Conservation (phyloP, 805 yeast species). For the Saccharomycodes ludwigii region DNA sequence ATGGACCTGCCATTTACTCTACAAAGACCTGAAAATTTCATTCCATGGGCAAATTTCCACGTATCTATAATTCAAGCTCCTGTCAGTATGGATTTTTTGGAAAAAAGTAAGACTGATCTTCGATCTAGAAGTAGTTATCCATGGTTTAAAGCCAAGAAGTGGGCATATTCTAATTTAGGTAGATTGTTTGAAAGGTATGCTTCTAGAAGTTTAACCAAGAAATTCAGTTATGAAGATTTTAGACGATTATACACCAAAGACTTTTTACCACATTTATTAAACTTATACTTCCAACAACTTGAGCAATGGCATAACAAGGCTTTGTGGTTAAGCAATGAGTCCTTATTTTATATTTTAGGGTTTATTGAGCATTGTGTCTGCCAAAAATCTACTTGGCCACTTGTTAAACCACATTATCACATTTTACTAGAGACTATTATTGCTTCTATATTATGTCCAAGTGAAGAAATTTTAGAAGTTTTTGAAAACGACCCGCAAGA, state of each 20-base stretch:
- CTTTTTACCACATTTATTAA: conserved; percentile 63
- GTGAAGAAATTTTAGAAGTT: conserved; percentile 51
- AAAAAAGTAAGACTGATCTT: conserved; percentile 30
- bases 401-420: conserved; percentile 53
- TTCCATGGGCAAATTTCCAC: conserved; percentile 69
- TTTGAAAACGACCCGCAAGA: conserved; percentile 85
- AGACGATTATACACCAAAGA: conserved; percentile 38
- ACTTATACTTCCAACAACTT: conserved; percentile 50
- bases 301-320: conserved; percentile 58
- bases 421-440: conserved; percentile 58
- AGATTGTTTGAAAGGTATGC: conserved; percentile 66
- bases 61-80: conserved; percentile 56
- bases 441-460: conserved; percentile 63
- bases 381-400: conserved; percentile 50
- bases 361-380: conserved; percentile 52
- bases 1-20: conserved; percentile 57
- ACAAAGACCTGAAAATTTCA: conserved; percentile 39
- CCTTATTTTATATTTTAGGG: conserved; percentile 50
- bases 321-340: conserved; percentile 59
- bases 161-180: conserved; percentile 73
- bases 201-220: conserved; percentile 31
- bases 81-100: conserved; percentile 12
- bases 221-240: conserved; percentile 50
- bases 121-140: conserved; percentile 45
- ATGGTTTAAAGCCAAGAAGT: conserved; percentile 72